Evolutionary conservation across 257 asterid species (phyloP), one percentile per base, ranked within the genome.

Genomic region (Solanum appendiculatum): DNA sequence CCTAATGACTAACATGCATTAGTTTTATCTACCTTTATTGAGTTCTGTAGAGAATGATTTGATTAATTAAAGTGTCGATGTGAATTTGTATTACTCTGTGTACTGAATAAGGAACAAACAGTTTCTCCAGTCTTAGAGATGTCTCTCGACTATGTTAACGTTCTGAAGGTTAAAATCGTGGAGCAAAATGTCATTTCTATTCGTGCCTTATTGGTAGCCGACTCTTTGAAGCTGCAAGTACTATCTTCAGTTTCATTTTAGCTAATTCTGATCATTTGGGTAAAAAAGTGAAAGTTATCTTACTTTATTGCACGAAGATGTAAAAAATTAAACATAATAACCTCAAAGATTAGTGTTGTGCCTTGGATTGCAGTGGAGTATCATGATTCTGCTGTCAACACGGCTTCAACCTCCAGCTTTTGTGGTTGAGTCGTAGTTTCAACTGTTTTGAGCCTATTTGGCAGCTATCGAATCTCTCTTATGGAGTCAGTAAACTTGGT

Each of bases 1-100:
- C 25, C 91, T 96, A 20, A 96, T 96, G 99, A 96, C 99, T 5
- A 96, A 96, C 63, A 23, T 54, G 25, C n/a, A 54, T 54, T 54
- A 54, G n/a, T 18, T 18, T 18, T 54, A 54, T 54, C 63, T 54
- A 51, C 7, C 6, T 54, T 48, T 48, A 48, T 48, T 54, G 29
- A 58, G 4, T 25, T 9, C 68, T 4, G 13, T 21, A 58, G 10
- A 58, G 6, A 58, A 58, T 58, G 27, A 21, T 58, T 58, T 58
- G 29, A 23, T 58, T 58, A 21, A 8, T 58, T 21, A 21, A 8
- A 58, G 6, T 58, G 66, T 9, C 66, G 0, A 3, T 21, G n/a
- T 13, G 8, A 56, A 56, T 21, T 56, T 56, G 9, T 56, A 8
- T 9, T 56, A 1, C 23, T 56, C n/a, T 56, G 27, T 56, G 3